phyloP scores from a whole-genome alignment of 23 red algal genomes.

The Cyanidioschyzon merolae region DNA sequence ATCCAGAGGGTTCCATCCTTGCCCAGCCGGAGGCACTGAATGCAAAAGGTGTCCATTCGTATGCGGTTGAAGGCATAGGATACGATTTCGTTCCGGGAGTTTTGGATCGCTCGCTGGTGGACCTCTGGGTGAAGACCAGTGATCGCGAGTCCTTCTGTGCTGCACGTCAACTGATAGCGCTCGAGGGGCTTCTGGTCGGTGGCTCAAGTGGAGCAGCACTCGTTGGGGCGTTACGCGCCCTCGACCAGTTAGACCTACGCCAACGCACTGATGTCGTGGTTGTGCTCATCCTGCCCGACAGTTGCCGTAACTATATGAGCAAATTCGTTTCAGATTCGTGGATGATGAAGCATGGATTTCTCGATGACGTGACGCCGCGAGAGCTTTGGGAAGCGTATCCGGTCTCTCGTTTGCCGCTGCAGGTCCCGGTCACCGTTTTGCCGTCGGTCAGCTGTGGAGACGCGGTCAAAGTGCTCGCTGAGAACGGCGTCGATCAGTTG shows the following conservation, averaged over 20 bases:
- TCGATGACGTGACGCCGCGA: constrained; percentile 7
- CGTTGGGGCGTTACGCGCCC: constrained; percentile 16
- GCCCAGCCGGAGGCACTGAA: constrained; percentile 24
- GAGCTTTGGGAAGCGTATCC: constrained; percentile 27
- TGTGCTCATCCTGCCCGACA: constrained; percentile 26
- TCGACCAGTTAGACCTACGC: background rate
- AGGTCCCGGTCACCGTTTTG: constrained; percentile 21
- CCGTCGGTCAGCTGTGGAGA: constrained; percentile 20
- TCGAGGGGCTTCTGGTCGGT: constrained; percentile 32
- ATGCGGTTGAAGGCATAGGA: constrained; percentile 37
- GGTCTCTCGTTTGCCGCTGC: constrained; percentile 25
- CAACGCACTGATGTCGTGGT: background rate
- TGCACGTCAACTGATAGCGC: constrained; percentile 14
- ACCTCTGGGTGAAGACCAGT: constrained; percentile 29
- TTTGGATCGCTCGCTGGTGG: constrained; percentile 29
- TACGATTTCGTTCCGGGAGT: constrained; percentile 42
- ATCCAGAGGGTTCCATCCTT: constrained; percentile 25
- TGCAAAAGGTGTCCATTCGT: constrained; percentile 18
- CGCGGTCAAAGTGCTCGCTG: constrained; percentile 19
- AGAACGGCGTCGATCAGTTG: constrained; percentile 25
- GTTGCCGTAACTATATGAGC: constrained; percentile 28
- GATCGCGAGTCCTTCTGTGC: constrained; percentile 25
- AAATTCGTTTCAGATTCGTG: constrained; percentile 27
- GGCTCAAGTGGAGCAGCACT: constrained; percentile 29
- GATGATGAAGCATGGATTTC: constrained; percentile 26